These are phyloP conservation scores for Ceratobasidium theobromae DNA, from an alignment of 1,284 basidiomycete species.

Conservation along the genomic window DNA sequence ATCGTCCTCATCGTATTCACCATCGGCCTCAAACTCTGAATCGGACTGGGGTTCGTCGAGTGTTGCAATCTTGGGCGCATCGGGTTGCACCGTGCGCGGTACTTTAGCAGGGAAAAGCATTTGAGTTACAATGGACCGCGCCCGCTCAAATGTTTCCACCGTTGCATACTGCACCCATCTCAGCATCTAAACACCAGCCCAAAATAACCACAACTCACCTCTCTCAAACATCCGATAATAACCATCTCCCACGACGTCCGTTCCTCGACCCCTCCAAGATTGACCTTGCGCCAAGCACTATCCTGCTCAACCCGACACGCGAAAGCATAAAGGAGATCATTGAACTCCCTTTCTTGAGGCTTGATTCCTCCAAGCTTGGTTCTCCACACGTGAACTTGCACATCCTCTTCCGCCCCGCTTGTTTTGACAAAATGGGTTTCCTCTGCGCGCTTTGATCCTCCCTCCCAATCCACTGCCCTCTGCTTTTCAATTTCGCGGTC, in stretches of 20 bases:
- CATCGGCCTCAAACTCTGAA: conserved; percentile 38
- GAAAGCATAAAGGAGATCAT: conserved; percentile 64
- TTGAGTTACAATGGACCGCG: conserved; percentile 73
- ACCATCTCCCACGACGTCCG: conserved; percentile 71
- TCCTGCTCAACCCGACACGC: conserved; percentile 43
- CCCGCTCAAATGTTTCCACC: conserved; percentile 66
- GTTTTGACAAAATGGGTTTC: neutral
- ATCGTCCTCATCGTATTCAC: conserved; percentile 33
- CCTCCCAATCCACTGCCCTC: neutral
- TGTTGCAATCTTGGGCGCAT: conserved; percentile 36
- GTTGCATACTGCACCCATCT: conserved; percentile 65
- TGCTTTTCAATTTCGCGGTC: neutral
- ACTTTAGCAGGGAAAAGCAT: conserved; percentile 69
- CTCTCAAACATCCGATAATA: conserved; percentile 84
- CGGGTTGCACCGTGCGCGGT: conserved; percentile 31
- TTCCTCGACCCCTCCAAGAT: conserved; percentile 52
- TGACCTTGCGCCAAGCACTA: conserved; percentile 74
- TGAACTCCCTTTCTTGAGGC: conserved; percentile 46
- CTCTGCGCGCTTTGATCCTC: conserved; percentile 11
- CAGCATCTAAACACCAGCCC: neutral
- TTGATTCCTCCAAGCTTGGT: conserved; percentile 41
- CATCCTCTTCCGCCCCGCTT: conserved; percentile 49
- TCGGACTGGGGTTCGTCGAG: conserved; percentile 33
- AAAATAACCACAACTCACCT: conserved; percentile 57
- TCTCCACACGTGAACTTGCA: conserved; percentile 45